These are phyloP conservation scores for Scorias spongiosa DNA, from an alignment of 2,329 filamentous ascomycete species.

Conservation along the genomic window DNA sequence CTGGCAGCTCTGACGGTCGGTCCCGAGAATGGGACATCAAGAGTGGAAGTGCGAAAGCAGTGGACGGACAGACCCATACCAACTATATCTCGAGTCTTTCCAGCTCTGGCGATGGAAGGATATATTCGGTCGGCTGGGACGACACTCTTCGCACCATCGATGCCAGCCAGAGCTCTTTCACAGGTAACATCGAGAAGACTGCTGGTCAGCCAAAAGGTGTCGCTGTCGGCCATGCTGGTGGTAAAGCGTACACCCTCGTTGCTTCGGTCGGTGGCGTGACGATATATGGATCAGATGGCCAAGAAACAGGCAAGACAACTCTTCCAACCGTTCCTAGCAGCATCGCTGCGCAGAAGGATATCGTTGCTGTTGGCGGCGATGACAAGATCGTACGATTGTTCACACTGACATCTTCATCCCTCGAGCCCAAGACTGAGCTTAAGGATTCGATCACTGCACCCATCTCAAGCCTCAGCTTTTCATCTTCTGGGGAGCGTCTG, in stretches of 20 bases:
- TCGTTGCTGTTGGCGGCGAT: conserved; percentile 63
- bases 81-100: conserved; percentile 73
- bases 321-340: conserved; percentile 47
- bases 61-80: conserved; percentile 70
- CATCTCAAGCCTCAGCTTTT: conserved; percentile 74
- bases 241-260: conserved; percentile 36
- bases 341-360: conserved; percentile 51
- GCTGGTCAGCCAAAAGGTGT: conserved; percentile 69
- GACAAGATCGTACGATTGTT: conserved; percentile 66
- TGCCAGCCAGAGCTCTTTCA: conserved; percentile 57
- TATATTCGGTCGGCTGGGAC: conserved; percentile 90
- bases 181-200: conserved; percentile 51
- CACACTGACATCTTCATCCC: conserved; percentile 38
- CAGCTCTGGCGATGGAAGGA: conserved; percentile 32
- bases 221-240: conserved; percentile 39
- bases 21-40: conserved; percentile 71
- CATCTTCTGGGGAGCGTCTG: conserved; percentile 57
- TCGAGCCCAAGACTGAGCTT: conserved; percentile 39
- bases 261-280: conserved; percentile 42
- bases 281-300: conserved; percentile 37
- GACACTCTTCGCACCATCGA: conserved; percentile 74
- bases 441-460: conserved; percentile 49
- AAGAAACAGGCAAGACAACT: conserved; percentile 32
- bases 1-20: conserved; percentile 83
- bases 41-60: conserved; percentile 50